Base-by-base conservation (phyloP, 768 basidiomycete genomes). In the Mrakia hoshinonis region DNA sequence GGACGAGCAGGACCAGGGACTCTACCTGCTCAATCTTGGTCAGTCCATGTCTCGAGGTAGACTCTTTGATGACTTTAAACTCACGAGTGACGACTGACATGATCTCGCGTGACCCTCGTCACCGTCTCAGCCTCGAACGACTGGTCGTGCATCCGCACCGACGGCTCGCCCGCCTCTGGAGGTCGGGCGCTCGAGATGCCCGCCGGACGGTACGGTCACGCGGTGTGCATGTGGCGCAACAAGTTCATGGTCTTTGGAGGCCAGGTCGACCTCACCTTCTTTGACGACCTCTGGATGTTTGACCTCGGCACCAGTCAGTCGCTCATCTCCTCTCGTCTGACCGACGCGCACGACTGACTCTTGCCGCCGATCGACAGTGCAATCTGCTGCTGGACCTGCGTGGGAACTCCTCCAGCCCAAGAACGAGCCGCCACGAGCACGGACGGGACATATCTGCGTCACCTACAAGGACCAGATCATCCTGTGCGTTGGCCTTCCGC, bases 171-270 rank as follows among this genome's bases (percentile, higher is more conserved):
- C 18, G 36, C 46, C 6, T 65, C 63, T 48, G 69, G 69, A 29
- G 46, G 54, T 12, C 58, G 43, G 12, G 38, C 29, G 10, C 46
- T 36, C 31, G 66, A 73, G 61, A 69, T 73, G 0, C 96, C 96
- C 0, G 84, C 84, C 9, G 96, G 96, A 13, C 85, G 96, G 66
- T 98, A 99, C 77, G 96, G 96, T 0, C 96, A 99, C 80, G 89
- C 94, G 0, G 94, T 93, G 15, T 87, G 91, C 12, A 94, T 99
- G 89, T 84, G 85, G 54, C 91, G 89, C 51, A 90, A 89, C 74
- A 89, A 86, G 79, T 96, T 99, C 81, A 91, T 90, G 78, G 85
- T 98, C 38, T 97, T 96, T 76, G 96, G 95, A 70, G 96, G 96
- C 24, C 96, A 98, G 79, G 91, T 92, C 11, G 91, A 95, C 74